phyloP scores from a whole-genome alignment of 2,329 filamentous ascomycete species.

The Penicillium sp. region DNA sequence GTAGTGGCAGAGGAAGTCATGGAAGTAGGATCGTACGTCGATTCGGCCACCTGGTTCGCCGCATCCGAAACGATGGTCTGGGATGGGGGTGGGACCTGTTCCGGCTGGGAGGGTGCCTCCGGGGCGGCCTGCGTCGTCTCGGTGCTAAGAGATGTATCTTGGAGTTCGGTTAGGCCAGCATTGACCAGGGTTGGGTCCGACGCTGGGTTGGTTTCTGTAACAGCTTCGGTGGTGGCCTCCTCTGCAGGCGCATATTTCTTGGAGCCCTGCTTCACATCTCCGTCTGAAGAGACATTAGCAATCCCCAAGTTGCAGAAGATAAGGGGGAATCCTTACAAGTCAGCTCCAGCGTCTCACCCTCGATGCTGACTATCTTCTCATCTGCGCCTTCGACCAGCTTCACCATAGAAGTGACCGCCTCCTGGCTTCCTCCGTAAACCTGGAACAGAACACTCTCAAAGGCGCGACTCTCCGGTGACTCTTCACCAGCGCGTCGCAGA shows the following conservation, averaged over 20 bases:
- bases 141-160: slow-evolving; percentile 50
- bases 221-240: slow-evolving; percentile 37
- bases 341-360: slow-evolving; percentile 53
- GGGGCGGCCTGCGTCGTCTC: no score
- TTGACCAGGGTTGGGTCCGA: slow-evolving; percentile 62
- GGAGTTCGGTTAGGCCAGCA: slow-evolving; percentile 59
- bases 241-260: slow-evolving; percentile 40
- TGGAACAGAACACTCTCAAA: slow-evolving; percentile 63
- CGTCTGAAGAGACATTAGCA: slow-evolving; percentile 40
- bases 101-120: slow-evolving; percentile 15
- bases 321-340: slow-evolving; percentile 51
- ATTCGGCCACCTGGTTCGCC: slow-evolving; percentile 49
- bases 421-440: slow-evolving; percentile 61
- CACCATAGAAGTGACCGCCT: slow-evolving; percentile 58
- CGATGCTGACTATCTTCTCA: slow-evolving; percentile 57
- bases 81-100: slow-evolving; percentile 26
- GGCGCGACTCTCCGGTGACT: slow-evolving; percentile 57
- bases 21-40: slow-evolving; percentile 56
- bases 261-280: slow-evolving; percentile 52
- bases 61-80: slow-evolving; percentile 45
- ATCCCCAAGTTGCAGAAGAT: neutral
- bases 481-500: slow-evolving; percentile 58
- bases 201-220: slow-evolving; percentile 33
- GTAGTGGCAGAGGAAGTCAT: slow-evolving; percentile 48
- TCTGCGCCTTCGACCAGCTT: slow-evolving; percentile 60